Evolutionary conservation across 441 rosid species (phyloP).

Genomic region (Biscutella auriculata): DNA sequence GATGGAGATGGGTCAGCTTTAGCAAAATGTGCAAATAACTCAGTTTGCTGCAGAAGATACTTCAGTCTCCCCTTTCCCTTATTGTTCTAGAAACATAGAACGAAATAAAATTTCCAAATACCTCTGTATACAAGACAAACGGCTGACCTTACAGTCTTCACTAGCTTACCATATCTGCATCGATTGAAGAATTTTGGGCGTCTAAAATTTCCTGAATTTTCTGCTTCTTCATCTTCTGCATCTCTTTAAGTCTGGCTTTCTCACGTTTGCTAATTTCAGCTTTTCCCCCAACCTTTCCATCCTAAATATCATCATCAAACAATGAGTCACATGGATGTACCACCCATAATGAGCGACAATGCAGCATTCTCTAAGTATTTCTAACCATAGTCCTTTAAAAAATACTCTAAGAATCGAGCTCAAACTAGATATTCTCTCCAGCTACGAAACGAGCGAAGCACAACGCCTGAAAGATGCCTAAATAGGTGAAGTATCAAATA

Average conservation of each 20-base stretch:
- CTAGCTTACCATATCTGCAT: conserved; percentile 71
- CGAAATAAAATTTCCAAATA: neutral
- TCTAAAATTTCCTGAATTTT: conserved; percentile 90
- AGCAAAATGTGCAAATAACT: conserved; percentile 81
- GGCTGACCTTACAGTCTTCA: neutral
- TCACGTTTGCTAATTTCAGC: conserved; percentile 70
- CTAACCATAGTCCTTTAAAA: neutral
- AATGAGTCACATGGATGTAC: neutral
- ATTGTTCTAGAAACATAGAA: conserved; percentile 46
- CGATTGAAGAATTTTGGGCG: conserved; percentile 80
- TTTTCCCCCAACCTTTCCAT: conserved; percentile 26
- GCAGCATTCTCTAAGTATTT: neutral
- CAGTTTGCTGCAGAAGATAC: conserved; percentile 61
- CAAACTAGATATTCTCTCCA: too few relatives aligned
- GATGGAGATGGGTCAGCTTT: conserved; percentile 64
- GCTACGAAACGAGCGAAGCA: too few relatives aligned
- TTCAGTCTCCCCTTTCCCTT: conserved; percentile 83
- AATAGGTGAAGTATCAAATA: neutral
- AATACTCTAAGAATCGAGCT: neutral
- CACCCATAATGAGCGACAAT: neutral
- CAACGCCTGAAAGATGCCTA: neutral
- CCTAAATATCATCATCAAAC: conserved; percentile 26
- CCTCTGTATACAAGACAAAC: neutral
- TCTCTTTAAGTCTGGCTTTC: conserved; percentile 69
- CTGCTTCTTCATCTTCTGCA: conserved; percentile 80